Evolutionary conservation across 345 rosid genomes (phyloP).

Genomic region (Raphanus raphanistrum): DNA sequence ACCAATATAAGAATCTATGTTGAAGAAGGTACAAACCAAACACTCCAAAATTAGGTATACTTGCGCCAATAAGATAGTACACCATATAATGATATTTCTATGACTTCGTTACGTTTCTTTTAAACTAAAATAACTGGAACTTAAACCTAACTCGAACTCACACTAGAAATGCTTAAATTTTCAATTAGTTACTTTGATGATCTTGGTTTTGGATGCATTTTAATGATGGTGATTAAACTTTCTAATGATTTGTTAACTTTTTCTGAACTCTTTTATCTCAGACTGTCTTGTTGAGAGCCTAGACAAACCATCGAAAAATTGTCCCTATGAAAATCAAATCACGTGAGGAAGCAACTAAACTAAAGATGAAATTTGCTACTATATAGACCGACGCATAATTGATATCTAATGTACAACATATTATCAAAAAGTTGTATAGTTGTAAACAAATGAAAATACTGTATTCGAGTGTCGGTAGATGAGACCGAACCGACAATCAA

Average conservation of each 20-base stretch:
- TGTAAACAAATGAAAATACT: constrained; percentile 17
- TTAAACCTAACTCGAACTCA: not conserved
- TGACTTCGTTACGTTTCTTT: constrained; percentile 14
- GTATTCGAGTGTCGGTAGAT: constrained; percentile 37
- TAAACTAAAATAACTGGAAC: not conserved
- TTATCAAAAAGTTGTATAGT: not conserved
- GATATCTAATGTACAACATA: not conserved
- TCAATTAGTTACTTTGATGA: not conserved
- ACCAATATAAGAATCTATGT: not conserved
- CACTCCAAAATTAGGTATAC: not conserved
- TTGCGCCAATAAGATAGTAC: not conserved
- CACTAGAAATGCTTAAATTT: not conserved
- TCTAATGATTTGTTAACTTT: not conserved
- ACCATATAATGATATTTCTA: not conserved
- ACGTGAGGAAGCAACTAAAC: constrained; percentile 24
- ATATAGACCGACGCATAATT: constrained; percentile 35
- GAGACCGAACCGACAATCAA: constrained; percentile 42
- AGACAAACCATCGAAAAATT: constrained; percentile 18
- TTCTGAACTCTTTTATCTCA: not conserved
- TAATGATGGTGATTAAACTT: not conserved
- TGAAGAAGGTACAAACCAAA: not conserved
- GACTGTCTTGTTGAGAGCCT: not conserved
- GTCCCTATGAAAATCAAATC: constrained; percentile 20
- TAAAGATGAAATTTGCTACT: constrained; percentile 28
- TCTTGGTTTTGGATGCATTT: not conserved